Base-by-base conservation (phyloP, 208 protist species). In the Endotrypanum monterogeii region DNA sequence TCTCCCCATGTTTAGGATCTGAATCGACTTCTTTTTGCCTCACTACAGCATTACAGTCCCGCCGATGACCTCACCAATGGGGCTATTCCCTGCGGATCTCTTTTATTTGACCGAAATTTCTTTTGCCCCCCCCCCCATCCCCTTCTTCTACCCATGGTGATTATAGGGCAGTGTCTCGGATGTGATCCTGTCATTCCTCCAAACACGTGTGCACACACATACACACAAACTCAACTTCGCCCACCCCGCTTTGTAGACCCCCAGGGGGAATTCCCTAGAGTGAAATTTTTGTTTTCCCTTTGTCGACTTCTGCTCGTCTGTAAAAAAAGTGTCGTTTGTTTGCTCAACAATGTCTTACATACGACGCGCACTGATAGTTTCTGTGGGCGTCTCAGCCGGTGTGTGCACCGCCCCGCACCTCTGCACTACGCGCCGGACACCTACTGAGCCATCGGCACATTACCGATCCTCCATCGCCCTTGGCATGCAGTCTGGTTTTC, bases 341-440 rank as follows among this genome's bases (percentile, higher is more conserved):
- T 55, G 23, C 18, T 55, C 5, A 16, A 55, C 12, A 12, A 79
- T 79, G 74, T 35, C 75, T 9, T 61, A 66, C 55, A 54, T 54
- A 3, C 46, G 68, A 4, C 61, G 68, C 11, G 56, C 50, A 35
- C 41, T 71, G 14, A 1, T 48, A 12, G 2, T 79, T 7, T 54
- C 74, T n/a, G 58, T 23, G 1, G 67, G 74, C 16, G 35, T 70
- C 25, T 61, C 74, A 18, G 62, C 41, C 2, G 75, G 68, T 39
- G 67, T 55, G 23, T 28, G 75, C 68, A 48, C 75, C 3, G 75
- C 68, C 6, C 62, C 68, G 12, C 66, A 71, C 41, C 16, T 70
- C 6, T 58, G 41, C 61, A 2, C 46, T 48, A 20, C 61, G 7
- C 23, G 20, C 20, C 6, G 23, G 61, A 28, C 39, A 25, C n/a